Conservation (phyloP, 2,329 filamentous ascomycete species). For the Epichloe sylvatica region DNA sequence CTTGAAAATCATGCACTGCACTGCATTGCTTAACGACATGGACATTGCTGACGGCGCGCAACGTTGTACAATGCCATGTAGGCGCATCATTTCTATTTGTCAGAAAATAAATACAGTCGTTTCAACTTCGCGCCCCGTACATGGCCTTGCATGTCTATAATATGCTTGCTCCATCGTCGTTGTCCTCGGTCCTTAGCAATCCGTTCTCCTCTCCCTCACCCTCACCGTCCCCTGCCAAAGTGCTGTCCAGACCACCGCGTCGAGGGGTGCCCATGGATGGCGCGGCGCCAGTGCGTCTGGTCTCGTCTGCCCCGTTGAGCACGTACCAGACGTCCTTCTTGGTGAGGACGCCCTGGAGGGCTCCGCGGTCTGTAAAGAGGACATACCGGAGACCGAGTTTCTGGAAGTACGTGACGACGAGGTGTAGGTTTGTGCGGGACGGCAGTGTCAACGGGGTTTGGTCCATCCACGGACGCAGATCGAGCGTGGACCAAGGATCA, state of each 20-base stretch:
- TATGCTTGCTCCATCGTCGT: neutral
- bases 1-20: no score
- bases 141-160: no score
- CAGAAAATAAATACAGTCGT: no score
- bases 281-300: conserved; percentile 28
- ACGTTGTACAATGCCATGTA: no score
- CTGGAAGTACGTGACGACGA: conserved; percentile 90
- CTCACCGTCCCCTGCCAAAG: neutral
- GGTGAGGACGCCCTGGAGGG: conserved; percentile 72
- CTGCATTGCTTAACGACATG: no score
- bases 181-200: neutral
- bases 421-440: conserved; percentile 58
- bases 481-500: conserved; percentile 63
- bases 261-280: neutral
- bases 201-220: neutral
- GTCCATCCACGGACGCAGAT: conserved; percentile 96
- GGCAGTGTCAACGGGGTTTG: conserved; percentile 90
- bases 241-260: neutral
- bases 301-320: conserved; percentile 62
- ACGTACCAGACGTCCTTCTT: conserved; percentile 98
- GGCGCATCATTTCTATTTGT: no score
- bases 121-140: no score
- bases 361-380: conserved; percentile 69
- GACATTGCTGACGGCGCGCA: no score
- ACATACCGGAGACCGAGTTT: conserved; percentile 85